Percentiles rank a stretch among this genome's conserved stretches.
phyloP scores from a whole-genome alignment of 371 early-diverging fungal species.

The Rhizopus sp. region DNA sequence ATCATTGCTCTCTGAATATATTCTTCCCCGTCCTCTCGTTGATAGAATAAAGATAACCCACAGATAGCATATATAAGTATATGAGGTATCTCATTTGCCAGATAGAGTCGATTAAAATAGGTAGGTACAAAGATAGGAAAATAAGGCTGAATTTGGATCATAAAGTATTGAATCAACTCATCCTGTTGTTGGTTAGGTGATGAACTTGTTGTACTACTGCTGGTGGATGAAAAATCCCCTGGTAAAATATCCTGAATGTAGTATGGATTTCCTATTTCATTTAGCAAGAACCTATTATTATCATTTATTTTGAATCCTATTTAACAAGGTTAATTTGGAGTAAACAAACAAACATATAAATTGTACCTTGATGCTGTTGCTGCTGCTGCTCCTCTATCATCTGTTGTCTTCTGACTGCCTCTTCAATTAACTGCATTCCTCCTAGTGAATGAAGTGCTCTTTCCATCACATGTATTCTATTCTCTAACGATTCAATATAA shows the following conservation, averaged over 20 bases:
- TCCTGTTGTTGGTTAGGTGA: constrained; percentile 1
- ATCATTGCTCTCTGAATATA: constrained; percentile 43
- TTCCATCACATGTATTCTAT: constrained; percentile 25
- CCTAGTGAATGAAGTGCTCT: constrained; percentile 24
- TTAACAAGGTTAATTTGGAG: constrained; percentile 1
- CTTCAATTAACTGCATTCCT: constrained; percentile 24
- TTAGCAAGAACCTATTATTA: constrained; percentile 12
- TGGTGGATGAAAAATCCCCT: constrained; percentile 13
- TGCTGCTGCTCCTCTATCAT: constrained; percentile 4
- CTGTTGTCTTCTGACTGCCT: constrained; percentile 26
- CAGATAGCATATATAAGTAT: constrained; percentile 55
- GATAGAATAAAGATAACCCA: constrained; percentile 49
- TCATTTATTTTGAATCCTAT: not conserved
- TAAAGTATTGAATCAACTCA: constrained; percentile 11
- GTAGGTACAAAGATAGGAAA: constrained; percentile 28
- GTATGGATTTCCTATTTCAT: constrained; percentile 21
- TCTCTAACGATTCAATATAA: constrained; percentile 31
- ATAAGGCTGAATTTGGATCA: constrained; percentile 24
- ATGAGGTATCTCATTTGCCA: constrained; percentile 16
- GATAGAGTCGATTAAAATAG: constrained; percentile 20
- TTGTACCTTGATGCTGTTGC: not conserved
- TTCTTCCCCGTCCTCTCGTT: constrained; percentile 13
- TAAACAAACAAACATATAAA: not conserved
- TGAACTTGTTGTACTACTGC: constrained; percentile 1
- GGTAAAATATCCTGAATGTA: constrained; percentile 17